Percentiles rank a stretch among this genome's conserved stretches.
These are phyloP conservation scores for Coemansia sp. DNA, from an alignment of 192 early-diverging fungal genomes.

Conservation along the genomic window DNA sequence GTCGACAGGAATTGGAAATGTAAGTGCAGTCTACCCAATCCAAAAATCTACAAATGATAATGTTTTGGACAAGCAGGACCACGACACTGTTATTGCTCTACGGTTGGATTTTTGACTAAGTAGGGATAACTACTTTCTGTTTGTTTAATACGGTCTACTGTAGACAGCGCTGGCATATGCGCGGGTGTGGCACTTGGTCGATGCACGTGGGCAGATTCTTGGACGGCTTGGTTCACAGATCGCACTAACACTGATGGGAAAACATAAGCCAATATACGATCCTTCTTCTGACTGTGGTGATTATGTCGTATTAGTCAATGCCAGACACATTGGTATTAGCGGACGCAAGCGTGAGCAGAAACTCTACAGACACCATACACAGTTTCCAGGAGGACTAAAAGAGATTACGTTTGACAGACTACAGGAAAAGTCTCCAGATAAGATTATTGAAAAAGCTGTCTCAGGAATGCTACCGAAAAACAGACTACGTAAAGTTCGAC, in stretches of 20 bases:
- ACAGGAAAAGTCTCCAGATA: conserved; percentile 72
- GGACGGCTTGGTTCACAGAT: conserved; percentile 84
- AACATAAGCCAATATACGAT: conserved; percentile 92
- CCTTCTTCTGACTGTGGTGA: conserved; percentile 92
- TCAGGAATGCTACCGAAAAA: conserved; percentile 96
- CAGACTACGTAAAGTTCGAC: conserved; percentile 71
- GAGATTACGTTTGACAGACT: conserved; percentile 73
- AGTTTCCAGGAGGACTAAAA: conserved; percentile 84
- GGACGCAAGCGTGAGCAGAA: conserved; percentile 86
- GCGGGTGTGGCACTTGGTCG: conserved; percentile 89
- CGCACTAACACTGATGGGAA: conserved; percentile 89
- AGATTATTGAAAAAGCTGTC: conserved; percentile 84
- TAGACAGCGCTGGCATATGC: conserved; percentile 83
- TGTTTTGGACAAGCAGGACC: background rate
- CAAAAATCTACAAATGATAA: background rate
- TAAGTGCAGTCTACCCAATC: conserved; percentile 13
- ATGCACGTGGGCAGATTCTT: conserved; percentile 80
- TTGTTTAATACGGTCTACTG: background rate
- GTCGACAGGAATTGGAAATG: conserved; percentile 55
- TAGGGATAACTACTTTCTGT: background rate
- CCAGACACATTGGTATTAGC: conserved; percentile 71
- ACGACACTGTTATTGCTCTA: too few relatives aligned
- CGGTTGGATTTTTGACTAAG: background rate
- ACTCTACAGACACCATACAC: conserved; percentile 82
- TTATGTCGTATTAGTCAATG: conserved; percentile 95